These are phyloP conservation scores for Centella asiatica DNA, from an alignment of 129 eudicot genomes.

Conservation along the genomic window DNA sequence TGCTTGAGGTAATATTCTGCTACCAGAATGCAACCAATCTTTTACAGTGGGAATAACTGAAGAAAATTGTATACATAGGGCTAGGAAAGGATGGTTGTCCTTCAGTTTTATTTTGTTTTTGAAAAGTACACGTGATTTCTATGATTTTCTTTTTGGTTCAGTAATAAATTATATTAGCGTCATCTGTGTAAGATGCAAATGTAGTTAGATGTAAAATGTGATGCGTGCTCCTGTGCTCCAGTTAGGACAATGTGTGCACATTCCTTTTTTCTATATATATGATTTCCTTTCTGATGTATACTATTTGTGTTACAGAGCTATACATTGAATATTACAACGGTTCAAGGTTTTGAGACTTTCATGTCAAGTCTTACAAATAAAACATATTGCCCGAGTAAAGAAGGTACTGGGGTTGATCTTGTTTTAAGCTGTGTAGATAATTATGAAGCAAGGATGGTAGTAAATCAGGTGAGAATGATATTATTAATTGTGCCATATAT, in stretches of 20 bases:
- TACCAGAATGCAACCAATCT: neutral
- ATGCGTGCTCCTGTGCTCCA: neutral
- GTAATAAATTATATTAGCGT: neutral
- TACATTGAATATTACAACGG: slow-evolving; percentile 91
- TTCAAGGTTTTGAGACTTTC: slow-evolving; percentile 91
- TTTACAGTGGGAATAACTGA: no score
- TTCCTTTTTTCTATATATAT: no score
- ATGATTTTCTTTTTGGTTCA: neutral
- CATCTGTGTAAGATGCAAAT: no score
- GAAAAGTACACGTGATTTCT: neutral
- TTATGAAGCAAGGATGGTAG: slow-evolving; percentile 99
- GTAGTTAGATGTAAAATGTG: no score
- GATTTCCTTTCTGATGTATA: slow-evolving; percentile 4
- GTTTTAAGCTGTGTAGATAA: slow-evolving; percentile 96
- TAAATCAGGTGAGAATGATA: slow-evolving; percentile 74
- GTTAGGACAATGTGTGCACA: neutral
- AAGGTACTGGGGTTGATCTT: slow-evolving; percentile 87
- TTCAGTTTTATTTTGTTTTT: no score
- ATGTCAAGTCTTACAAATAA: slow-evolving; percentile 74
- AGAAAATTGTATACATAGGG: no score
- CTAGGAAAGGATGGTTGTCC: no score
- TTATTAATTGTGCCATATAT: neutral
- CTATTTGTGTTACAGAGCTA: slow-evolving; percentile 52
- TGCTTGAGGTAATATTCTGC: slow-evolving; percentile 62
- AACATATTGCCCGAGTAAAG: slow-evolving; percentile 48